Evolutionary conservation across 2,329 filamentous ascomycete species (phyloP), one percentile per base, ranked within the genome.

Genomic region (Talaromyces sp.): DNA sequence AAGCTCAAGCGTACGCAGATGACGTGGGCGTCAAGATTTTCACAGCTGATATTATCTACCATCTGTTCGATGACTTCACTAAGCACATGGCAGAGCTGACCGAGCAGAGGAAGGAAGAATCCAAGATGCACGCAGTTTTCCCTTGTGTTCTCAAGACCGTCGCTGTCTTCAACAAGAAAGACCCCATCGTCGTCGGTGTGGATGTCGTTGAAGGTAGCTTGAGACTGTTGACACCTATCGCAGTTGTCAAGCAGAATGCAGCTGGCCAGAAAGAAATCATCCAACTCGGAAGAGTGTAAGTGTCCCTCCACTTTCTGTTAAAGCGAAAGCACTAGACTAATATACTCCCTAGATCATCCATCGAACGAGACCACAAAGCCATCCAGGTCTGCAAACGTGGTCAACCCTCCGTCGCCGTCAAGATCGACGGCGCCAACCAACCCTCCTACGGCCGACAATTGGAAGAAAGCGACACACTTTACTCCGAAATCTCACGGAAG

Each of bases 41-140:
- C 83, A 96, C 92, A 3, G 95, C 96, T 2, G 94, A 99, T 79
- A 99, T 99, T 73, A 99, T 99, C 75, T 99, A 99, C 80, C 95
- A 99, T 79, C 84, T 99, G 65, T 99, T 99, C 78, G 96, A 99
- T 79, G 85, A 91, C 69, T 99, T 99, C 81, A 98, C 91, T 50
- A 92, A 91, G 78, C 94, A 99, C 80, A 97, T 97, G 91, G 89
- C 89, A 35, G 85, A 91, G 72, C 86, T 97, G 70, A 84, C 89
- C 35, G 93, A 94, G 80, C 90, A 93, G 84, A 93, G 93, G 83
- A 97, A 97, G 84, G 94, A 98, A 74, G 93, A 98, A 74, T 91
- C 89, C 73, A 98, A 98, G 84, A 87, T 97, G 82, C 82, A 95
- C 73, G 96, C 95, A 50, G 94, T 99, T 71, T 99, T 98, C 87